Conservation (phyloP, 371 early-diverging fungal species). For the Nematocida sp. region DNA sequence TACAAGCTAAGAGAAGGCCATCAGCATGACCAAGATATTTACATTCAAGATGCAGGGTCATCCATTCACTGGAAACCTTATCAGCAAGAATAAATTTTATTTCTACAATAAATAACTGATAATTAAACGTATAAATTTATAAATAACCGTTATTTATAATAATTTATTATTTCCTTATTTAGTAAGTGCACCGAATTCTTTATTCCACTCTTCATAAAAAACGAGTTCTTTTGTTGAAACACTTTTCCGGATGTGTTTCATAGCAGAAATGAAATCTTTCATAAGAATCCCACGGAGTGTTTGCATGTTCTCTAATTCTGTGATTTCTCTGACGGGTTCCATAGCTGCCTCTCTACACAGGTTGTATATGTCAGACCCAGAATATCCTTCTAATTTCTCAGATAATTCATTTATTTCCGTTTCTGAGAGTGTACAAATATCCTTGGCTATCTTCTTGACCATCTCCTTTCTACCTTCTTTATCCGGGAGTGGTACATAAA, state of each 20-base stretch:
- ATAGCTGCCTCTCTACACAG: constrained; percentile 88
- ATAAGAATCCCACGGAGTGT: constrained; percentile 75
- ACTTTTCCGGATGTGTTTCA: constrained; percentile 78
- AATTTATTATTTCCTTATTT: constrained; percentile 4
- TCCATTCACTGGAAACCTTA: constrained; percentile 53
- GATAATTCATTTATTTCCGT: constrained; percentile 73
- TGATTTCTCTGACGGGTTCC: constrained; percentile 73
- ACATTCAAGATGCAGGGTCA: neutral
- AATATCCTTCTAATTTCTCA: constrained; percentile 75
- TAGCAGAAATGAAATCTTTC: constrained; percentile 76
- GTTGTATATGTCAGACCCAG: constrained; percentile 96
- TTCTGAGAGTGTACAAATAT: constrained; percentile 70
- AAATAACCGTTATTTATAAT: neutral
- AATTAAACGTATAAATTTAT: no score
- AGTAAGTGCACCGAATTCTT: constrained; percentile 41
- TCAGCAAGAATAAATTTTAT: neutral
- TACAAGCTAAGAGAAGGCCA: constrained; percentile 52
- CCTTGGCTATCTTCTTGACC: constrained; percentile 72
- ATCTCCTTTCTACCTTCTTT: constrained; percentile 74
- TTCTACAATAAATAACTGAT: no score
- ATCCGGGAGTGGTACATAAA: constrained; percentile 82
- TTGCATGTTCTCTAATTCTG: constrained; percentile 72
- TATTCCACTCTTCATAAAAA: constrained; percentile 76
- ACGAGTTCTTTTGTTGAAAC: constrained; percentile 78
- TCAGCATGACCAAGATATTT: constrained; percentile 39